Percentiles rank a stretch among this genome's conserved stretches.
These are phyloP conservation scores for Leptomonas seymouri DNA, from an alignment of 208 protist species.

Conservation along the genomic window DNA sequence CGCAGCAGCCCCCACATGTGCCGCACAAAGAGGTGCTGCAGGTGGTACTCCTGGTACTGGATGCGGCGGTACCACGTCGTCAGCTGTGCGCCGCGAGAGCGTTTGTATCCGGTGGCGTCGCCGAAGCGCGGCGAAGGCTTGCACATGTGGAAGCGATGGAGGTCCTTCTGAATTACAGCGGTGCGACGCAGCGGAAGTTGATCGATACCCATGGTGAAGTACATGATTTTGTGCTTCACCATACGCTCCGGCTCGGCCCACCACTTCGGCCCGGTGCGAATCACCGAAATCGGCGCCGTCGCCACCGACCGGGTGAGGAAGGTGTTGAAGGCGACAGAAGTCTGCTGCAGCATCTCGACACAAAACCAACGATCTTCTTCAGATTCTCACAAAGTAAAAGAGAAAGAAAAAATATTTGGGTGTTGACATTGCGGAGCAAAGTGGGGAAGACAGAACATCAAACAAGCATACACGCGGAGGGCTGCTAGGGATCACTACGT, in stretches of 20 bases:
- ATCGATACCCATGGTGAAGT: constrained; percentile 90
- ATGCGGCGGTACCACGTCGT: constrained; percentile 89
- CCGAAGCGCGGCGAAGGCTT: constrained; percentile 64
- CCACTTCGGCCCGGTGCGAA: constrained; percentile 82
- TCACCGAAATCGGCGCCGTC: constrained; percentile 78
- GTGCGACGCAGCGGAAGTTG: constrained; percentile 88
- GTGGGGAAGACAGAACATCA: no score
- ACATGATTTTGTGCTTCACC: constrained; percentile 89
- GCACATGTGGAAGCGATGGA: constrained; percentile 83
- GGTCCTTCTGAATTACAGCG: constrained; percentile 83
- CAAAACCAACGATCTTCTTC: no score
- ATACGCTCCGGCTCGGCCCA: constrained; percentile 89
- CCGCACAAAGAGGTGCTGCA: constrained; percentile 90
- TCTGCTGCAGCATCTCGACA: constrained; percentile 49
- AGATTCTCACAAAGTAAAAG: constrained; percentile 5
- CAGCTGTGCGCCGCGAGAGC: constrained; percentile 71
- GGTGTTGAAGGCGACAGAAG: constrained; percentile 55
- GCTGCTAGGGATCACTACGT: no score
- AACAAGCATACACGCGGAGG: no score
- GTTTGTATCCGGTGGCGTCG: constrained; percentile 89
- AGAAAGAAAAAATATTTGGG: neutral
- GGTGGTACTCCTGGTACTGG: constrained; percentile 91
- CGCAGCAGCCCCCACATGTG: constrained; percentile 85
- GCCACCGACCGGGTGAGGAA: constrained; percentile 81
- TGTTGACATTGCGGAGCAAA: no score